Conservation (phyloP, 371 early-diverging fungal genomes). For the Funneliformis caledonium region DNA sequence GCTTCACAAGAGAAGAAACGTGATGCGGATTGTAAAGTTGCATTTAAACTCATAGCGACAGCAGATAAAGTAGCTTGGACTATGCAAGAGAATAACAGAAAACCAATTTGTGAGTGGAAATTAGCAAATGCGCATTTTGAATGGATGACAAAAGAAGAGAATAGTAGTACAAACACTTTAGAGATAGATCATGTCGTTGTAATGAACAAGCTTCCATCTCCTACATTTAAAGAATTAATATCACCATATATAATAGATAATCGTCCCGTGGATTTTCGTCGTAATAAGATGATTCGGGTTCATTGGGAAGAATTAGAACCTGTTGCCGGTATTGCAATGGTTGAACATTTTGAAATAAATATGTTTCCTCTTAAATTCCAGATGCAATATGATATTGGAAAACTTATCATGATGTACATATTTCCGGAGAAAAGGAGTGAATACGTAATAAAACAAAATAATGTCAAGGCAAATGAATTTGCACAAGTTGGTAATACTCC, state of each 20-base stretch:
- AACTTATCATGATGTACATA: slow-evolving; percentile 72
- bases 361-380: slow-evolving; percentile 79
- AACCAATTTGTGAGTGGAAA: slow-evolving; percentile 64
- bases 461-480: not conserved
- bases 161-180: slow-evolving; percentile 64
- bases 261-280: slow-evolving; percentile 60
- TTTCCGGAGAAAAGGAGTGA: slow-evolving; percentile 65
- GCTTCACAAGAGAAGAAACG: slow-evolving; percentile 53
- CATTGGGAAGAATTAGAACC: slow-evolving; percentile 78
- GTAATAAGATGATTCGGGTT: slow-evolving; percentile 83
- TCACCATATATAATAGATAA: slow-evolving; percentile 60
- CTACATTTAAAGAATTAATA: slow-evolving; percentile 71
- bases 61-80: slow-evolving; percentile 61
- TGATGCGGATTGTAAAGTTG: slow-evolving; percentile 48
- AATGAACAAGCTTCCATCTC: slow-evolving; percentile 63
- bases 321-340: slow-evolving; percentile 85
- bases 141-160: slow-evolving; percentile 65
- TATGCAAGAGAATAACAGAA: slow-evolving; percentile 55
- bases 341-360: slow-evolving; percentile 86
- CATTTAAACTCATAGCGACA: slow-evolving; percentile 51
- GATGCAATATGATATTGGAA: slow-evolving; percentile 80
- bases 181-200: slow-evolving; percentile 74
- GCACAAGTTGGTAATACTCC: not conserved
- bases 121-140: slow-evolving; percentile 55
- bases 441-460: not conserved